phyloP scores from a whole-genome alignment of 2,329 filamentous ascomycete genomes.

The Aspergillus phoenicis region DNA sequence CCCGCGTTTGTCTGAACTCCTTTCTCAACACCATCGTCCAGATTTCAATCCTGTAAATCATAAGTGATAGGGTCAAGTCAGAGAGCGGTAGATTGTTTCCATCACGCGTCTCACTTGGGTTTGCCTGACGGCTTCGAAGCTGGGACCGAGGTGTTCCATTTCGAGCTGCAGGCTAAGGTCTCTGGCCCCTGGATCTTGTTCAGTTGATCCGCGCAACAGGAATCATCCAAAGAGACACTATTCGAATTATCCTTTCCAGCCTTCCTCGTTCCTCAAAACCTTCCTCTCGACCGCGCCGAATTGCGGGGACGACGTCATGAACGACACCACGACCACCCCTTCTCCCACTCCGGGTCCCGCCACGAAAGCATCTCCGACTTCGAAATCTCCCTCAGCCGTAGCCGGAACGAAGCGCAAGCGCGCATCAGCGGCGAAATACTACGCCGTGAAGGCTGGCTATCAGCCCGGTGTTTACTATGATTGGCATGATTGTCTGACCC shows the following conservation, averaged over 20 bases:
- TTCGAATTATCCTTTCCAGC: neutral
- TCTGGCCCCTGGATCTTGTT: slow-evolving; percentile 20
- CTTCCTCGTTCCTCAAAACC: neutral
- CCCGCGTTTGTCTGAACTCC: neutral
- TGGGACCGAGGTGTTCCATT: slow-evolving; percentile 32
- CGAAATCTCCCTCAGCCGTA: slow-evolving; percentile 34
- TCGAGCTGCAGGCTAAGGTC: slow-evolving; percentile 27
- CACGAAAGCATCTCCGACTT: slow-evolving; percentile 29
- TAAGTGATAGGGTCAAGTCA: neutral
- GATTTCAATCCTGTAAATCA: neutral
- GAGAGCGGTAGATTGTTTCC: neutral
- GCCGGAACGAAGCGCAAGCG: slow-evolving; percentile 60
- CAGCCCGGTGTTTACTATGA: slow-evolving; percentile 65
- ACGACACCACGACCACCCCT: slow-evolving; percentile 36
- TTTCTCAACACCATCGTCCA: neutral
- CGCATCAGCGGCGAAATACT: slow-evolving; percentile 57
- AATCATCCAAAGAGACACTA: slow-evolving; percentile 13
- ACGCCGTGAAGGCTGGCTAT: slow-evolving; percentile 64
- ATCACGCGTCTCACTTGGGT: slow-evolving; percentile 15
- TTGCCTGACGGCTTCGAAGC: slow-evolving; percentile 29
- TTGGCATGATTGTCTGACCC: slow-evolving; percentile 64
- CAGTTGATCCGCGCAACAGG: slow-evolving; percentile 17
- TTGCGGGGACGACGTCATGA: slow-evolving; percentile 26
- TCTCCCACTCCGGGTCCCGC: slow-evolving; percentile 39
- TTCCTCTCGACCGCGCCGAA: slow-evolving; percentile 2